phyloP scores from a whole-genome alignment of 164 flowering plant genomes.

The Hamamelis virginiana region DNA sequence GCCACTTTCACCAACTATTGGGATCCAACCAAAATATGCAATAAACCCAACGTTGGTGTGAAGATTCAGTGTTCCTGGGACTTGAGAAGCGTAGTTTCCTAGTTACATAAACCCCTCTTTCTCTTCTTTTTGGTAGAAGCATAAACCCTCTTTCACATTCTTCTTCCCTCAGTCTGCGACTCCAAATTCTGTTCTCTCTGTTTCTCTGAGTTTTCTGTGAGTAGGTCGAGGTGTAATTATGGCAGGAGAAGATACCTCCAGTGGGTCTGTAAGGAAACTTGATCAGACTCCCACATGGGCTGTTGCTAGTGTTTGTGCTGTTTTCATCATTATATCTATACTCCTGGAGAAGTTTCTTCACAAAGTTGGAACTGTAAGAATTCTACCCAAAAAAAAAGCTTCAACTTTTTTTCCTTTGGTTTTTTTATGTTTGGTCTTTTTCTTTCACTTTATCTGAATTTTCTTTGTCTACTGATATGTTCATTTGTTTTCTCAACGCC shows the following conservation, averaged over 20 bases:
- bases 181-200: background rate
- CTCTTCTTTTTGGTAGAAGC: too few relatives aligned
- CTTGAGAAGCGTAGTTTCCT: too few relatives aligned
- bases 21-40: too few relatives aligned
- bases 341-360: constrained; percentile 71
- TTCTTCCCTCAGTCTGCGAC: too few relatives aligned
- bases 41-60: too few relatives aligned
- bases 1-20: too few relatives aligned
- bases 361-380: constrained; percentile 59
- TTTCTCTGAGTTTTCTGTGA: background rate
- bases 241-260: constrained; percentile 22
- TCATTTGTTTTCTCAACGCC: too few relatives aligned
- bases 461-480: too few relatives aligned
- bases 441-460: too few relatives aligned
- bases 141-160: too few relatives aligned
- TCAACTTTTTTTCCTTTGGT: background rate
- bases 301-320: constrained; percentile 72
- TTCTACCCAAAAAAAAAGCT: background rate
- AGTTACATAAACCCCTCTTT: too few relatives aligned
- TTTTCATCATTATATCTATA: constrained; percentile 68
- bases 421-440: background rate
- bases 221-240: constrained; percentile 2
- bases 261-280: constrained; percentile 37
- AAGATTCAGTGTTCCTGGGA: too few relatives aligned
- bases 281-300: constrained; percentile 95